Percentiles rank a stretch among this genome's conserved stretches.
These are phyloP conservation scores for Cytospora mali DNA, from an alignment of 2,329 filamentous ascomycete species.

Conservation along the genomic window DNA sequence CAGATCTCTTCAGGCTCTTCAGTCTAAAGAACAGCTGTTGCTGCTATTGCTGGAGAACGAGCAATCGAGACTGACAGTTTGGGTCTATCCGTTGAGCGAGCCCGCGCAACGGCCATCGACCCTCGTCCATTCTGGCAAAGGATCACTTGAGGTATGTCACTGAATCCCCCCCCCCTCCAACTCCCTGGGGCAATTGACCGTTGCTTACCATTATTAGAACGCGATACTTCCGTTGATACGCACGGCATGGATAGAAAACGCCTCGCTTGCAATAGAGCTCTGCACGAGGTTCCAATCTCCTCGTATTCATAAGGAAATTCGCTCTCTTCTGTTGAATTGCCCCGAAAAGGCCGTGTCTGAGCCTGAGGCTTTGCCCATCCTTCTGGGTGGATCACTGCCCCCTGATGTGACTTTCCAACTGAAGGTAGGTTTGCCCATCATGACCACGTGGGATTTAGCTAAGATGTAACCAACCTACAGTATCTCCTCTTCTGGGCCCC, in stretches of 20 bases:
- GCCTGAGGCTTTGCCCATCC: constrained; percentile 78
- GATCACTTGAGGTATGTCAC: constrained; percentile 43
- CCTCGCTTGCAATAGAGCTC: constrained; percentile 86
- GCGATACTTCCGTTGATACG: constrained; percentile 67
- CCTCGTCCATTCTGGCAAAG: constrained; percentile 45
- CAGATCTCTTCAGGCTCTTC: constrained; percentile 70
- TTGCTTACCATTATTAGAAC: constrained; percentile 43
- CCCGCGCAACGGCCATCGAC: constrained; percentile 47
- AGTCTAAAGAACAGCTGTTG: constrained; percentile 82
- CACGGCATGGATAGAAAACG: constrained; percentile 84
- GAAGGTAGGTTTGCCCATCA: constrained; percentile 58
- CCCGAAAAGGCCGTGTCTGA: constrained; percentile 82
- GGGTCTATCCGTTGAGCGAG: constrained; percentile 80
- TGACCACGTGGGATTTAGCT: constrained; percentile 32
- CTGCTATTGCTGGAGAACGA: constrained; percentile 82
- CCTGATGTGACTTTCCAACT: constrained; percentile 81
- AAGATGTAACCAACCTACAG: constrained; percentile 43
- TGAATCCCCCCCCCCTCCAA: background rate
- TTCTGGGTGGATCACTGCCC: constrained; percentile 77
- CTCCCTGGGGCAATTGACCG: background rate
- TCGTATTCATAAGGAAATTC: constrained; percentile 73
- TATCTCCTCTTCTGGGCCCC: constrained; percentile 93
- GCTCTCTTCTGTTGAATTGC: constrained; percentile 77
- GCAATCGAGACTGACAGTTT: constrained; percentile 79
- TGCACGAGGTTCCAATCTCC: constrained; percentile 76